phyloP scores from a whole-genome alignment of 495 filamentous ascomycete species.

The Parathielavia appendiculata region DNA sequence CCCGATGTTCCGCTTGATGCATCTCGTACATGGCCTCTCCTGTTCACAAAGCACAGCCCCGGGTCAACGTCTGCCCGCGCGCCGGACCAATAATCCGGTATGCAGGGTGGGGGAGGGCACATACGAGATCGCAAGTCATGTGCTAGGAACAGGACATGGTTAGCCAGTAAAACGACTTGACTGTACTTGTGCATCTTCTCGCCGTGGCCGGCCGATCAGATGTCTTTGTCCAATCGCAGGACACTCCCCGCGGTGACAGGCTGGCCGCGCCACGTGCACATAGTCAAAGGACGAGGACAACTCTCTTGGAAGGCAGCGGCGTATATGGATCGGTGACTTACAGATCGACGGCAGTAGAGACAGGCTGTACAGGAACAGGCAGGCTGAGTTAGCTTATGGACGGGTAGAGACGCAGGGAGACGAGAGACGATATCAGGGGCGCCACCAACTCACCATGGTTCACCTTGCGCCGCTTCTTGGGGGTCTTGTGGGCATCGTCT shows the following conservation, averaged over 20 bases:
- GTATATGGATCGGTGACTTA: slow-evolving; percentile 53
- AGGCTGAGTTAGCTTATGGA: slow-evolving; percentile 41
- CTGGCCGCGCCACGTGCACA: slow-evolving; percentile 1
- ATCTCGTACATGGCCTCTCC: slow-evolving; percentile 95
- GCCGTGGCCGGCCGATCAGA: slow-evolving; percentile 11
- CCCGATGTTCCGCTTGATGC: slow-evolving; percentile 98
- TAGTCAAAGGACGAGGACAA: slow-evolving; percentile 21
- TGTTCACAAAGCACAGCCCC: slow-evolving; percentile 32
- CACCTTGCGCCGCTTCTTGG: slow-evolving; percentile 97
- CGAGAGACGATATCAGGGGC: slow-evolving; percentile 24
- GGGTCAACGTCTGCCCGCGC: slow-evolving; percentile 25
- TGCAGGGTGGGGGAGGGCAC: slow-evolving; percentile 43
- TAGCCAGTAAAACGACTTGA: slow-evolving; percentile 28
- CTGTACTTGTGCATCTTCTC: slow-evolving; percentile 13
- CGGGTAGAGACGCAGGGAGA: slow-evolving; percentile 22
- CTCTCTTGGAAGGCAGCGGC: slow-evolving; percentile 30
- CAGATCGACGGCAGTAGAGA: slow-evolving; percentile 98
- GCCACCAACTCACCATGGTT: slow-evolving; percentile 79
- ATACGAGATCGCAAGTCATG: slow-evolving; percentile 99
- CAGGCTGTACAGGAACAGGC: slow-evolving; percentile 66
- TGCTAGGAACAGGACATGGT: slow-evolving; percentile 54
- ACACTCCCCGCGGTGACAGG: slow-evolving; percentile 6
- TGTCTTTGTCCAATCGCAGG: slow-evolving; percentile 16
- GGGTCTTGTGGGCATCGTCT: slow-evolving; percentile 53
- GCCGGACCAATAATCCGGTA: slow-evolving; percentile 14